Evolutionary conservation across 2,329 filamentous ascomycete species (phyloP), one percentile per base, ranked within the genome.

Genomic region (Gnomoniopsis sp.): DNA sequence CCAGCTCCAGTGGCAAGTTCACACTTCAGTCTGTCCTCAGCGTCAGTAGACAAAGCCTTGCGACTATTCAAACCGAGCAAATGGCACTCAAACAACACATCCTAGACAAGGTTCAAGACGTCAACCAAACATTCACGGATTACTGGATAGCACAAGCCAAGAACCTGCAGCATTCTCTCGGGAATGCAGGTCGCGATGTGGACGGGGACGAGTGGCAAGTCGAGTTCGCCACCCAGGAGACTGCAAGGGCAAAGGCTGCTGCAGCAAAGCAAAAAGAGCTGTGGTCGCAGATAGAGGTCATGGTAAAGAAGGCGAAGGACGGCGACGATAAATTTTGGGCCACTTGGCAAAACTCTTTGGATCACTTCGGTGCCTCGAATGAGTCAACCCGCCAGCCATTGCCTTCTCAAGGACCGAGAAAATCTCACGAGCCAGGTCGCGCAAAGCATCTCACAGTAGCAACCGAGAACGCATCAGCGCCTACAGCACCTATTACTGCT

Each of bases 261-360:
- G 33, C 17, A 1, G 19, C 30, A 15, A 21, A 3, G 1, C 50
- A 50, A 19, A 44, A 34, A 8, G 41, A 19, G 1, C 17, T 58
- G 3, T 51, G 49, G 17, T 11, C 36, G 14, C 30, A 52, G 7
- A n/a, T 26, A 21, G 19, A 22, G 15, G 3, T 10, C 17, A 49
- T 43, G 6, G 26, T 51, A n/a, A 12, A 49, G 11, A 14, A 55
- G 34, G 33, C 49, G 22, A 11, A 19, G 6, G n/a, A 19, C 1
- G 7, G 34, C 15, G 48, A 61, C 19, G 23, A 33, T 3, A 41
- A 61, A 26, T 61, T 52, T 33, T 61, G 55, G 55, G 48, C 17
- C 10, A 23, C 15, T n/a, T 58, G 55, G 59, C 41, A 49, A 36
- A 10, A 46, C 4, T 36, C 22, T n/a, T 21, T 61, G 30, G 14